Evolutionary conservation across 306 rosid genomes (phyloP).

Genomic region (Echinosophora koreensis): DNA sequence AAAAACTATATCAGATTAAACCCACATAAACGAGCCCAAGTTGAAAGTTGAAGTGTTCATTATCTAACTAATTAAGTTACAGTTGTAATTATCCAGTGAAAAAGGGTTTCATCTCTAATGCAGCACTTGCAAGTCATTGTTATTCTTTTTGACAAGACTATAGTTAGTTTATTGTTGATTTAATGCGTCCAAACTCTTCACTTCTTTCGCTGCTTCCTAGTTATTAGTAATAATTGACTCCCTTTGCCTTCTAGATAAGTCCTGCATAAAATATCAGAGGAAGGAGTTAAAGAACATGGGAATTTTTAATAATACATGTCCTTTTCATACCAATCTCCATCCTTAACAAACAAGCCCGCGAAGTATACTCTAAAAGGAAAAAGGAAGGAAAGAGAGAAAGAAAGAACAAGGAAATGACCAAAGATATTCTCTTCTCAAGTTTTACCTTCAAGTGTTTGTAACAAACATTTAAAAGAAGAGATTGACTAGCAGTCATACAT

Average conservation of each 20-base stretch:
- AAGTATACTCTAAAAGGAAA: not conserved
- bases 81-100: too few relatives aligned
- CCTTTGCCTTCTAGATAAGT: not conserved
- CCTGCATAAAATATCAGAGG: not conserved
- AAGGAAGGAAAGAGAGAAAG: too few relatives aligned
- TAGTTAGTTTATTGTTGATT: too few relatives aligned
- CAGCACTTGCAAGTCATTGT: not conserved
- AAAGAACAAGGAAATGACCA: not conserved
- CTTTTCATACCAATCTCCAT: constrained; percentile 26
- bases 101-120: not conserved
- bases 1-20: too few relatives aligned
- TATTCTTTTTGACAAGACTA: not conserved
- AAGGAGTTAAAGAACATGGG: not conserved
- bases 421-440: not conserved
- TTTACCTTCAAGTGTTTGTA: constrained; percentile 28
- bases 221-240: not conserved
- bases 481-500: not conserved
- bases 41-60: too few relatives aligned
- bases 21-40: too few relatives aligned
- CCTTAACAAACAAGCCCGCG: constrained; percentile 17
- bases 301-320: constrained; percentile 7
- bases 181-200: not conserved
- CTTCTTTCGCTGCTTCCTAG: not conserved
- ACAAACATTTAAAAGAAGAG: constrained; percentile 11
- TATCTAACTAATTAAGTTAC: too few relatives aligned